These are phyloP conservation scores for Pseudonitzschia pungens DNA, from an alignment of 108 stramenopile species.

Conservation along the genomic window DNA sequence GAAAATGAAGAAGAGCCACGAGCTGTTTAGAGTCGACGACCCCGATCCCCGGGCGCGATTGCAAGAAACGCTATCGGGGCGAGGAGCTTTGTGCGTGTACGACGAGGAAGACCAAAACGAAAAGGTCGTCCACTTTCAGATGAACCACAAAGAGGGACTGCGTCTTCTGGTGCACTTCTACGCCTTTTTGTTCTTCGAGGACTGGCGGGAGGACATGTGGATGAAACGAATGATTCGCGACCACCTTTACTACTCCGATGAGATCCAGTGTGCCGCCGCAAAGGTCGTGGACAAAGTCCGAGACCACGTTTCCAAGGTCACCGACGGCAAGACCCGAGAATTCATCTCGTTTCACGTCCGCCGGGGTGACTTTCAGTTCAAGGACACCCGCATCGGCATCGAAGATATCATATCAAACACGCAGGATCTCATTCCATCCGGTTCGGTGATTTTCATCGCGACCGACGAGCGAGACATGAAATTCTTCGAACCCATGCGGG, in stretches of 20 bases:
- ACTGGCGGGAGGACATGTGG: slow-evolving; percentile 78
- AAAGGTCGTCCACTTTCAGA: slow-evolving; percentile 57
- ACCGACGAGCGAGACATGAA: slow-evolving; percentile 69
- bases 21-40: slow-evolving; percentile 31
- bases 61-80: slow-evolving; percentile 55
- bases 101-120: slow-evolving; percentile 61
- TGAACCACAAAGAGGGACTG: slow-evolving; percentile 27
- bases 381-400: slow-evolving; percentile 32
- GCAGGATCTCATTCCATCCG: slow-evolving; percentile 23
- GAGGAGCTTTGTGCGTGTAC: slow-evolving; percentile 57
- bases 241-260: slow-evolving; percentile 79
- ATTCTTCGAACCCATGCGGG: slow-evolving; percentile 69
- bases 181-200: slow-evolving; percentile 80
- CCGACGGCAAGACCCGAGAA: slow-evolving; percentile 36
- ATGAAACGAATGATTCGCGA: slow-evolving; percentile 79
- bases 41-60: slow-evolving; percentile 65
- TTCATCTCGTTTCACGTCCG: slow-evolving; percentile 84
- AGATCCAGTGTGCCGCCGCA: slow-evolving; percentile 86
- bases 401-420: slow-evolving; percentile 34
- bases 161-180: slow-evolving; percentile 85
- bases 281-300: slow-evolving; percentile 56
- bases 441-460: slow-evolving; percentile 59
- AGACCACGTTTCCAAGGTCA: slow-evolving; percentile 31
- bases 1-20: no score
- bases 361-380: slow-evolving; percentile 70